Conservation (phyloP, 2,329 filamentous ascomycete genomes). For the Stagonosporopsis tanaceti region DNA sequence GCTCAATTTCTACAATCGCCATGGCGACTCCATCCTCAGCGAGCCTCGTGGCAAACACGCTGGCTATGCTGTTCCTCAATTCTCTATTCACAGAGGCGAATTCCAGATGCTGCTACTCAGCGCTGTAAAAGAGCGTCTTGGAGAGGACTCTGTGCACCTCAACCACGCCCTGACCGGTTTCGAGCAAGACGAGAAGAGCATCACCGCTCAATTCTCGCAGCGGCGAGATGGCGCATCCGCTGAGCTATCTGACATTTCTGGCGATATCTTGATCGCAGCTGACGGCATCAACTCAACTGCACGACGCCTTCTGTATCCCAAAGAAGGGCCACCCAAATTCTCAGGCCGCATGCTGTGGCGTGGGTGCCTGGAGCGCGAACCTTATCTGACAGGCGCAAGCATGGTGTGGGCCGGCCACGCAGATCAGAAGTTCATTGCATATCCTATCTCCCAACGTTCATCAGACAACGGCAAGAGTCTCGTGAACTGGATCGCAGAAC, state of each 20-base stretch:
- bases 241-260: constrained; percentile 40
- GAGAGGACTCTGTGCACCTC: constrained; percentile 49
- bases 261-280: constrained; percentile 52
- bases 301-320: constrained; percentile 52
- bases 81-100: constrained; percentile 57
- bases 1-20: constrained; percentile 56
- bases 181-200: constrained; percentile 46
- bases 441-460: constrained; percentile 53
- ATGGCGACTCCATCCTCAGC: constrained; percentile 54
- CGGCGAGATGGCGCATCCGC: constrained; percentile 37
- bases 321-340: constrained; percentile 56
- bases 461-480: constrained; percentile 49
- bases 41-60: constrained; percentile 53
- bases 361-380: constrained; percentile 52
- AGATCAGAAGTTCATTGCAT: constrained; percentile 59
- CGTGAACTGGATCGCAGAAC: constrained; percentile 59
- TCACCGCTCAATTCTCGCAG: constrained; percentile 51
- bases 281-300: constrained; percentile 58
- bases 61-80: constrained; percentile 55
- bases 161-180: constrained; percentile 51
- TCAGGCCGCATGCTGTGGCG: constrained; percentile 58
- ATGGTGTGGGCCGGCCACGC: constrained; percentile 59
- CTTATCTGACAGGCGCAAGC: constrained; percentile 53
- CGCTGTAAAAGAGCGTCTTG: constrained; percentile 53
- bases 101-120: constrained; percentile 56